Conservation (phyloP, 768 basidiomycete genomes). For the Phylloporus arenicola region DNA sequence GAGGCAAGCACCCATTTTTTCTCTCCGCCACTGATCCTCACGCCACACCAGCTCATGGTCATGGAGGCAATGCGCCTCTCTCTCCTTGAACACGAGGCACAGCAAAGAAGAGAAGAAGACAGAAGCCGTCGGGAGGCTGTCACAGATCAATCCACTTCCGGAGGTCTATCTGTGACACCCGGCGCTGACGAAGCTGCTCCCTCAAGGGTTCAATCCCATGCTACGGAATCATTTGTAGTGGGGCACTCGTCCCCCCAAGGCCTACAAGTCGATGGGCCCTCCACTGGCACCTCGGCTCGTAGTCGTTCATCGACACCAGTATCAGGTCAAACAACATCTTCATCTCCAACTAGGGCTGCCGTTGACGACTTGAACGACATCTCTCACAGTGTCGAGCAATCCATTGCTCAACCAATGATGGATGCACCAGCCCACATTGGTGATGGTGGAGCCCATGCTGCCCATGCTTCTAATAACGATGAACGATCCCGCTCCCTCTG, state of each 20-base stretch:
- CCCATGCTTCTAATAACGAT: slow-evolving; percentile 6
- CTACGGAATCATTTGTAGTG: slow-evolving; percentile 2
- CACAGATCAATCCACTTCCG: slow-evolving; percentile 32
- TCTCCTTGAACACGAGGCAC: slow-evolving; percentile 90
- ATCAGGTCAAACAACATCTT: slow-evolving; percentile 33
- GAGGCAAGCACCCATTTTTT: slow-evolving; percentile 55
- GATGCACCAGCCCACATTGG: slow-evolving; percentile 4
- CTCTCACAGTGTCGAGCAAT: slow-evolving; percentile 25
- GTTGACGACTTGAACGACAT: slow-evolving; percentile 27
- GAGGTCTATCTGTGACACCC: slow-evolving; percentile 11
- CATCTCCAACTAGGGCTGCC: slow-evolving; percentile 21
- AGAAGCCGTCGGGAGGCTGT: slow-evolving; percentile 49
- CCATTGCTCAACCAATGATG: slow-evolving; percentile 15
- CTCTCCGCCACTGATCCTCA: slow-evolving; percentile 12
- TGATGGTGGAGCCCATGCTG: slow-evolving; percentile 8
- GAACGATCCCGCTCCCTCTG: slow-evolving; percentile 9
- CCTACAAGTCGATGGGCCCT: slow-evolving; percentile 9
- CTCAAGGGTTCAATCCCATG: slow-evolving; percentile 2
- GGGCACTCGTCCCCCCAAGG: slow-evolving; percentile 2
- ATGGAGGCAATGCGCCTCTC: slow-evolving; percentile 99
- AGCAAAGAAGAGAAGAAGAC: slow-evolving; percentile 74
- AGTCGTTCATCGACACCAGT: slow-evolving; percentile 29
- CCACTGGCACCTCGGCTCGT: slow-evolving; percentile 9
- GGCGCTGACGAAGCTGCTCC: slow-evolving; percentile 3
- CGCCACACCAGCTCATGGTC: slow-evolving; percentile 72